Percentiles rank a stretch among this genome's conserved stretches.
These are phyloP conservation scores for Xylaria sp. DNA, from an alignment of 2,329 filamentous ascomycete species.

Conservation along the genomic window DNA sequence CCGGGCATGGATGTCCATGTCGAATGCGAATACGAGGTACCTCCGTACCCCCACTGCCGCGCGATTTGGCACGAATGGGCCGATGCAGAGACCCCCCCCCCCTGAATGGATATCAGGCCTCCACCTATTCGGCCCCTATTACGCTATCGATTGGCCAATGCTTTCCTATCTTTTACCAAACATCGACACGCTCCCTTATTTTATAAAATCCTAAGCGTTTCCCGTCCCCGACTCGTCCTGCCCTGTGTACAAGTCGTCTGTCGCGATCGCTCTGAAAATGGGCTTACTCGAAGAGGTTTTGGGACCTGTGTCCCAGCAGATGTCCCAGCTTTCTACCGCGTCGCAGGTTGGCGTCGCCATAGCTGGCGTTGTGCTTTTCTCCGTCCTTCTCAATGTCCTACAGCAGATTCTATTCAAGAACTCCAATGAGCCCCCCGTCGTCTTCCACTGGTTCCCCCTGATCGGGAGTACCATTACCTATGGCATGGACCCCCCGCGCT, in stretches of 20 bases:
- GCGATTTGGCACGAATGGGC: conserved; percentile 4
- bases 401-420: conserved; percentile 81
- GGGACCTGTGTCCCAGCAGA: conserved; percentile 54
- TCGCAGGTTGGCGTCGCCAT: conserved; percentile 52
- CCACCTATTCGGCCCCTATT: background rate
- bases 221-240: conserved; percentile 3
- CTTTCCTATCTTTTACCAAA: conserved; percentile 26
- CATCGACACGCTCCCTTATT: conserved; percentile 15
- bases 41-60: conserved; percentile 4
- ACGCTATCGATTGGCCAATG: conserved; percentile 30
- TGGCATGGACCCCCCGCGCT: conserved; percentile 89
- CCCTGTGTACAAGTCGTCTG: conserved; percentile 1
- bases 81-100: conserved; percentile 8
- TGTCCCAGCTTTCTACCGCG: conserved; percentile 50
- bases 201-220: conserved; percentile 20
- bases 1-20: background rate
- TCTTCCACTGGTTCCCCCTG: conserved; percentile 81
- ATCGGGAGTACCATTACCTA: conserved; percentile 92
- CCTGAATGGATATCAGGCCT: too few relatives aligned
- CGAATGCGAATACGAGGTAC: conserved; percentile 28
- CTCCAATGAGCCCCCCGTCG: conserved; percentile 76
- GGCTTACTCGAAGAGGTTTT: conserved; percentile 57
- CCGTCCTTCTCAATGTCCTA: conserved; percentile 77
- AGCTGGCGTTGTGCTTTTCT: conserved; percentile 49
- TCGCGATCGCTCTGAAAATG: conserved; percentile 43